These are phyloP conservation scores for Elongisporangium undulatum DNA, from an alignment of 352 stramenopile species.

Conservation along the genomic window DNA sequence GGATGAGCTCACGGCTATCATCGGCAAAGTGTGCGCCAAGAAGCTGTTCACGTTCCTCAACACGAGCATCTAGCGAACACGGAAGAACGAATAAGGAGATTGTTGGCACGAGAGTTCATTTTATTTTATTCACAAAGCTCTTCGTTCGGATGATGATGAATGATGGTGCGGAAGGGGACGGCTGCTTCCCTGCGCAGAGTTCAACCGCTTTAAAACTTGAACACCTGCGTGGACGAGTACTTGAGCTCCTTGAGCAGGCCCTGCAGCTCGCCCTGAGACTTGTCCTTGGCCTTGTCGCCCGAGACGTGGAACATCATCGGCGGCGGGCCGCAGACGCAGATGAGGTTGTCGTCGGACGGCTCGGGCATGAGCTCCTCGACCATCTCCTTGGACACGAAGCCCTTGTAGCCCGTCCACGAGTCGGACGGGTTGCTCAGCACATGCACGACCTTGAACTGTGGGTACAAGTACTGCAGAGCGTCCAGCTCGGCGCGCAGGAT, in stretches of 20 bases:
- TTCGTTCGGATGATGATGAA: background rate
- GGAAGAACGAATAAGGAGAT: too few relatives aligned
- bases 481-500: conserved; percentile 86
- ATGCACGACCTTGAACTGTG: conserved; percentile 71
- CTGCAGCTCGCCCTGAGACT: conserved; percentile 76
- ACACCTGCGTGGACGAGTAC: conserved; percentile 76
- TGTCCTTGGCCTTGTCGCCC: conserved; percentile 85
- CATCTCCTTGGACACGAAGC: conserved; percentile 83
- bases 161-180: background rate
- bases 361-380: conserved; percentile 76
- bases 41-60: conserved; percentile 85
- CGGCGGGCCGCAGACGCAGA: conserved; percentile 88
- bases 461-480: conserved; percentile 76
- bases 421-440: conserved; percentile 68
- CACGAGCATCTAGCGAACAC: conserved; percentile 30
- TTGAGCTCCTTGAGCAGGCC: conserved; percentile 82
- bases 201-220: conserved; percentile 66
- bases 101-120: background rate
- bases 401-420: conserved; percentile 59
- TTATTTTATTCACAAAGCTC: conserved; percentile 3
- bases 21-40: conserved; percentile 72
- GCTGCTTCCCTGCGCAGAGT: background rate
- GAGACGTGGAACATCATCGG: conserved; percentile 90
- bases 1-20: conserved; percentile 52
- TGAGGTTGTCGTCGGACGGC: conserved; percentile 70